These are phyloP conservation scores for Zygnema circumcarinatum DNA, from an alignment of 139 green algal genomes.

Conservation along the genomic window DNA sequence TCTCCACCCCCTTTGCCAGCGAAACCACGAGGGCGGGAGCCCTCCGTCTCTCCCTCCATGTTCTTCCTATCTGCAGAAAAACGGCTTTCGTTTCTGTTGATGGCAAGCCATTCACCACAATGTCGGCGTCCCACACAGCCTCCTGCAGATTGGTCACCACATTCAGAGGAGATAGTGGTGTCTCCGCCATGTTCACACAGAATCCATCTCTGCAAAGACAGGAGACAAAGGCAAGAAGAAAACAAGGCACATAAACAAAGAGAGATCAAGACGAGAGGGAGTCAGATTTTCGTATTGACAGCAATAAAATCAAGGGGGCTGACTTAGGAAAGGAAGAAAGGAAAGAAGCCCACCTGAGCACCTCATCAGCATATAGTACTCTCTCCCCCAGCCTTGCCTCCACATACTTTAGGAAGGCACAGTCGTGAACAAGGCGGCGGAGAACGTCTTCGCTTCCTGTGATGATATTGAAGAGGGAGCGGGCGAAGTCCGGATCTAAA, in stretches of 20 bases:
- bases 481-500: constrained; percentile 33
- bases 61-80: constrained; percentile 44
- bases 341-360: constrained; percentile 30
- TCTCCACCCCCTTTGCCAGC: constrained; percentile 62
- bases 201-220: constrained; percentile 47
- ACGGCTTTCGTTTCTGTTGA: constrained; percentile 55
- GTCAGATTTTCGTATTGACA: background rate
- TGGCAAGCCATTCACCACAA: constrained; percentile 59
- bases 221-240: background rate
- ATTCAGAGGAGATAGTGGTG: constrained; percentile 51
- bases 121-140: constrained; percentile 54
- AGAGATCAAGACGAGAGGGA: background rate
- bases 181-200: constrained; percentile 56
- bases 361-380: constrained; percentile 45
- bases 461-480: constrained; percentile 53
- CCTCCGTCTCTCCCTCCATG: constrained; percentile 47
- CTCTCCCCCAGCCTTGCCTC: constrained; percentile 56
- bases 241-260: background rate
- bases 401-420: constrained; percentile 63
- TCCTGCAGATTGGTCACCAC: constrained; percentile 59
- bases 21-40: constrained; percentile 50
- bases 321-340: background rate
- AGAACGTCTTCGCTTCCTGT: constrained; percentile 50
- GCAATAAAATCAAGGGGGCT: background rate
- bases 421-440: constrained; percentile 29